Evolutionary conservation across 2,329 filamentous ascomycete species (phyloP), one percentile per base, ranked within the genome.

Genomic region (Scedosporium boydii): DNA sequence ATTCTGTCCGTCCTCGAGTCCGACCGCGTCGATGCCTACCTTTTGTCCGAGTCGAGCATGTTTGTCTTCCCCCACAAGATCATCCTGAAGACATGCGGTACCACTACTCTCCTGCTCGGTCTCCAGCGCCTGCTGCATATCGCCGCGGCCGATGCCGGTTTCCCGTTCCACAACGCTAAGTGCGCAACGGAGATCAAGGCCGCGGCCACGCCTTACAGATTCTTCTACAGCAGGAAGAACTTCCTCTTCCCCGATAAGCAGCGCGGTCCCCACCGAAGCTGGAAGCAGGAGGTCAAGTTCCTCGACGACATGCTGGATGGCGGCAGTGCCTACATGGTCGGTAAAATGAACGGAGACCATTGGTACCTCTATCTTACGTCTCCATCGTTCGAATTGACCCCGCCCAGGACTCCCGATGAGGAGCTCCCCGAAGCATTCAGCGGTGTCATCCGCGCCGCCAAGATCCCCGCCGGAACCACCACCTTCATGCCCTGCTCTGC

Each of bases 31-130:
- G 95, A 99, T 72, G 93, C 95, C 67, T 99, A 99, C 73, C 86
- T 99, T 6, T 83, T 99, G 62, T 99, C 95, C 66, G 95, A 99
- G 78, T 98, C 95, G 48, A 98, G 95, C 89, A 96, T 99, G 93
- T 99, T 99, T 74, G 91, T 99, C 69, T 99, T 96, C 76, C 92
- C 93, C n/a, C 95, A 99, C 84, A 99, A 99, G 82, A 84, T 99
- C 66, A 96, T 99, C 65, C 81, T 99, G 68, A 99, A 99, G 85
- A 99, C 95, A 6, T 99, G 95, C 71, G 95, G 95, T 64, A 99
- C 95, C 26, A 99, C 95, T 14, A 99, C 95, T 2, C 80, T 99
- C 61, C 84, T 99, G 6, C 88, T 90, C 58, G 95, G 95, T 21
- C 83, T 99, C 56, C 91, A 91, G 68, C 91, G 91, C 68, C 88